These are phyloP conservation scores for Coemansia sp. DNA, from an alignment of 371 early-diverging fungal species.

Conservation along the genomic window DNA sequence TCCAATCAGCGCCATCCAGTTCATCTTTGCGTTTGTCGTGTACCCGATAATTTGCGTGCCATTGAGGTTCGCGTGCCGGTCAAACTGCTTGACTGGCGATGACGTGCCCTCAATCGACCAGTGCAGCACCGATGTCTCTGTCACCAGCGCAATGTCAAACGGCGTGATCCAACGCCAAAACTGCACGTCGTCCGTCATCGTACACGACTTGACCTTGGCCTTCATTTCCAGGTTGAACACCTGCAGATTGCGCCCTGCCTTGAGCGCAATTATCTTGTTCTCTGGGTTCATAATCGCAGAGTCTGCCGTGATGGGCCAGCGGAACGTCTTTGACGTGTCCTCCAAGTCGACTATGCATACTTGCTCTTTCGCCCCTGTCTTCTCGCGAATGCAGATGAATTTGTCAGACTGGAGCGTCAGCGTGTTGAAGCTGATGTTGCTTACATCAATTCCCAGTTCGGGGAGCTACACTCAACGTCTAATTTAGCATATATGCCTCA, in stretches of 20 bases:
- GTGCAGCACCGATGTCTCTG: conserved; percentile 86
- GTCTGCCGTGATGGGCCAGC: conserved; percentile 95
- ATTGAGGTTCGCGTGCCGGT: conserved; percentile 77
- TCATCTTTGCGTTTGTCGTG: conserved; percentile 81
- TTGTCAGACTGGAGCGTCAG: conserved; percentile 97
- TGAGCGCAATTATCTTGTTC: conserved; percentile 91
- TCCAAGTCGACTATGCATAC: conserved; percentile 93
- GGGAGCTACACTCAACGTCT: conserved; percentile 69
- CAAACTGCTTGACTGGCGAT: conserved; percentile 87
- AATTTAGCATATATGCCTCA: not conserved
- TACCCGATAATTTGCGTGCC: conserved; percentile 96
- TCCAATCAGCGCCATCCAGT: conserved; percentile 93
- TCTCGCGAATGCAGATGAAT: conserved; percentile 95
- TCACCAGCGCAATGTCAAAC: conserved; percentile 89
- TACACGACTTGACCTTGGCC: conserved; percentile 89
- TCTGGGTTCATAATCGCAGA: conserved; percentile 98
- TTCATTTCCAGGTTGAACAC: conserved; percentile 96
- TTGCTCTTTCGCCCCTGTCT: conserved; percentile 79
- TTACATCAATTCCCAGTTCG: conserved; percentile 86
- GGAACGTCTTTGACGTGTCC: conserved; percentile 76
- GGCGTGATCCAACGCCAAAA: conserved; percentile 96
- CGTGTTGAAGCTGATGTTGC: conserved; percentile 92
- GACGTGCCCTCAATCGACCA: conserved; percentile 95
- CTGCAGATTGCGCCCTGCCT: conserved; percentile 90
- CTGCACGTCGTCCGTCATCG: conserved; percentile 90